Evolutionary conservation across 768 basidiomycete genomes (phyloP), one percentile per base, ranked within the genome.

Genomic region (Termitomyces sp.): DNA sequence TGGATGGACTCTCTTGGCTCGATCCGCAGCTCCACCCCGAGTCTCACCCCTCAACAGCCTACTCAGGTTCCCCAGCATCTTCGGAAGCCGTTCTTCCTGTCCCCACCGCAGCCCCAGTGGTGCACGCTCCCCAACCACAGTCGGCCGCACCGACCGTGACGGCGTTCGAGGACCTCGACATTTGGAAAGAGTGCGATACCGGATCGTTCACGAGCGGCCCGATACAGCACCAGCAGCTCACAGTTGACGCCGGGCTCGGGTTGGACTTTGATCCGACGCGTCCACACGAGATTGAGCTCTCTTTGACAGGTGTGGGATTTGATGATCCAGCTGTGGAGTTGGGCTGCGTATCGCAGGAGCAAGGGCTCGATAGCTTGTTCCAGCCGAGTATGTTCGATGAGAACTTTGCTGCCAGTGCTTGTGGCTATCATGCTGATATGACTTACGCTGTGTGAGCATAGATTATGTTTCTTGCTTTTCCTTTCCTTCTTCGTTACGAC

Each of bases 1-100:
- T 68, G 34, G 66, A 69, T 49, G 66, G 60, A 1, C n/a, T 61
- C 29, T 32, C 61, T 3, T 60, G 58, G 57, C 63, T 67, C 59
- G 61, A 65, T 25, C 46, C 67, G 0, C 63, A 65, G 25, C 65
- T 64, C 34, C 62, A 68, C 6, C 6, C 54, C 17, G 60, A 61
- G n/a, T 66, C 65, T 4, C 63, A 72, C 7, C 70, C 79, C 0
- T 80, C 81, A 0, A 78, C 81, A 2, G 69, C 73, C 5, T 82
- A 81, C 65, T 76, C 78, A 0, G 77, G 77, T 1, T 82, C 81
- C 0, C 78, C 79, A 0, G 68, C 73, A 0, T 73, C 63, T 29
- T 51, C 69, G n/a, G 67, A 68, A 3, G 40, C 56, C 36, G 12
- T 50, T n/a, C 61, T 59, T 3, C 59, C 56, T 8, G 49, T 43